Conservation (phyloP, 1,284 basidiomycete species). For the Serendipita sp. region DNA sequence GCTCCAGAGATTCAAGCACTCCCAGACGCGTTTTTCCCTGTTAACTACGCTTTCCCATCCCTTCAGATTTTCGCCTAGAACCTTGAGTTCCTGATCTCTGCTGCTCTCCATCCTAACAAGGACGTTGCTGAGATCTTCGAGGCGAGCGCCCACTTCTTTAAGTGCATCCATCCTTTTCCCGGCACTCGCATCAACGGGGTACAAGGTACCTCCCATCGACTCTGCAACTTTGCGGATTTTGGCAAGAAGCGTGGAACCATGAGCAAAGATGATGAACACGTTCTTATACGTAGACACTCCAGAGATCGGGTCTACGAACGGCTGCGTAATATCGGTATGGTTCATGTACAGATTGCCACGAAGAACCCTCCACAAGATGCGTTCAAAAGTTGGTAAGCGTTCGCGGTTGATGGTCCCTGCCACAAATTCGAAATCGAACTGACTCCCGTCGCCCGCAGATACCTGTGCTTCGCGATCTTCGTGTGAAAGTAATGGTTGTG, state of each 20-base stretch:
- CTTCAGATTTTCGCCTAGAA: constrained; percentile 73
- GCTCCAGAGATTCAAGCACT: constrained; percentile 88
- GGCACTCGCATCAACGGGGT: constrained; percentile 88
- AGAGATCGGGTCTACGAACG: constrained; percentile 77
- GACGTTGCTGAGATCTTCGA: constrained; percentile 87
- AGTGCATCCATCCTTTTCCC: constrained; percentile 86
- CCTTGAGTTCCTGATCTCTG: constrained; percentile 73
- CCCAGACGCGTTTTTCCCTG: constrained; percentile 93
- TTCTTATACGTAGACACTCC: constrained; percentile 85
- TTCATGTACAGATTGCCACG: constrained; percentile 99
- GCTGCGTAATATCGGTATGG: constrained; percentile 88
- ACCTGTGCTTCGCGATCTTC: constrained; percentile 70
- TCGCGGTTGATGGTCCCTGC: constrained; percentile 92
- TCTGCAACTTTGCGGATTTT: constrained; percentile 99
- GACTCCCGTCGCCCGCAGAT: constrained; percentile 32
- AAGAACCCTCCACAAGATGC: constrained; percentile 94
- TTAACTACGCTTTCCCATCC: constrained; percentile 90
- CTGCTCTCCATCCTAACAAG: constrained; percentile 83
- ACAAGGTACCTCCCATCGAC: constrained; percentile 94
- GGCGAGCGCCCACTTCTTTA: constrained; percentile 73
- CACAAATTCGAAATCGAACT: constrained; percentile 92
- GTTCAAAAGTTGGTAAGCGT: constrained; percentile 87
- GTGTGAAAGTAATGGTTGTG: constrained; percentile 82
- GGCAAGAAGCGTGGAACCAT: constrained; percentile 81
- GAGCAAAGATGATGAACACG: constrained; percentile 99